Percentiles rank a stretch among this genome's conserved stretches.
phyloP scores from a whole-genome alignment of 495 filamentous ascomycete genomes.

The Neurospora pannonica region DNA sequence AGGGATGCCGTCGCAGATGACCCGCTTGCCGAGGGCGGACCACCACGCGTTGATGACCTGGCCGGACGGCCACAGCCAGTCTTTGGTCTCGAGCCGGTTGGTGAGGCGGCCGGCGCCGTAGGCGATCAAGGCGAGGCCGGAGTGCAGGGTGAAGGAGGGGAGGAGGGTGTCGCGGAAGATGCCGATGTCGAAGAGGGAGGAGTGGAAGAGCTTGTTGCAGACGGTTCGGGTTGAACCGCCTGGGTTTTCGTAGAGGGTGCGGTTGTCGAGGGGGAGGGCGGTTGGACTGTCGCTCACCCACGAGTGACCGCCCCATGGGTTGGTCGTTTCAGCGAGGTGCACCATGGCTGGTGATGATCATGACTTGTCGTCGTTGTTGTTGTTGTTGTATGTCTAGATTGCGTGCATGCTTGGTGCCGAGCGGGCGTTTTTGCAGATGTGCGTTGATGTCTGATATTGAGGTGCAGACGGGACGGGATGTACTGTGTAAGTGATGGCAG shows the following conservation, averaged over 20 bases:
- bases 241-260: not conserved
- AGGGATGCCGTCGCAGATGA: conserved; percentile 29
- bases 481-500: too few relatives aligned
- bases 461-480: not conserved
- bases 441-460: not conserved
- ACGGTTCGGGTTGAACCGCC: not conserved
- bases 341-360: conserved; percentile 7
- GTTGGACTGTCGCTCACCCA: not conserved
- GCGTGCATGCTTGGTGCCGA: not conserved
- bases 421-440: not conserved
- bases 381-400: not conserved
- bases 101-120: conserved; percentile 38
- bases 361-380: not conserved
- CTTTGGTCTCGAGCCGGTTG: conserved; percentile 45
- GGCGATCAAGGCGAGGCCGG: conserved; percentile 34
- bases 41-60: conserved; percentile 51
- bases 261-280: not conserved
- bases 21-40: conserved; percentile 40
- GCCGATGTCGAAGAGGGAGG: conserved; percentile 27
- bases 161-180: conserved; percentile 43
- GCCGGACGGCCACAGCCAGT: conserved; percentile 46
- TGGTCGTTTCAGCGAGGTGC: not conserved
- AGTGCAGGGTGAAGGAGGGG: conserved; percentile 39
- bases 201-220: conserved; percentile 22
- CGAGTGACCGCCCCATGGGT: conserved; percentile 7